Percentiles rank a stretch among this genome's conserved stretches.
phyloP scores from a whole-genome alignment of 176 grass and related monocot genomes.

The Triticum urartu region DNA sequence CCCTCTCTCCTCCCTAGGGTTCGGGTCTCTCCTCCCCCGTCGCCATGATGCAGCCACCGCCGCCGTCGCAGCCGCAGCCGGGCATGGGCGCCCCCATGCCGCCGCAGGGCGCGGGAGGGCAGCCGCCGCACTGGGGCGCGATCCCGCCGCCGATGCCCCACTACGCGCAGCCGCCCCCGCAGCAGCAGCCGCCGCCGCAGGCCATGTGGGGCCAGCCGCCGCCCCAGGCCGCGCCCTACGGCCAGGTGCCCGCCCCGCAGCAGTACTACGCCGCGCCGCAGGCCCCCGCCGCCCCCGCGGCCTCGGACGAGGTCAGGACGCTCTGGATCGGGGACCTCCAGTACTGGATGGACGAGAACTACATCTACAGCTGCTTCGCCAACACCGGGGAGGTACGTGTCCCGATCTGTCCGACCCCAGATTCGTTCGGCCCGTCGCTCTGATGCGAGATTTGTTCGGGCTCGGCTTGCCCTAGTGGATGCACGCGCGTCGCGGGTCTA shows the following conservation, averaged over 20 bases:
- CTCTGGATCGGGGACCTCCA: constrained; percentile 97
- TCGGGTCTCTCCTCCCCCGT: constrained; percentile 26
- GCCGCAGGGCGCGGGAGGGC: constrained; percentile 24
- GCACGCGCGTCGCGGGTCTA: background rate
- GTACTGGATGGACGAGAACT: constrained; percentile 98
- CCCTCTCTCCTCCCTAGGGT: constrained; percentile 37
- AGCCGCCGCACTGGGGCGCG: constrained; percentile 76
- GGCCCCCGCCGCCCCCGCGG: constrained; percentile 14
- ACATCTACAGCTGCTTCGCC: constrained; percentile 65
- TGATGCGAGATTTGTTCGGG: background rate
- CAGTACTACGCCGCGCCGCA: constrained; percentile 52
- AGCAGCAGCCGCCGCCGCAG: constrained; percentile 50
- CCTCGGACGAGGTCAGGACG: constrained; percentile 73
- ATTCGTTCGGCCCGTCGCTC: background rate
- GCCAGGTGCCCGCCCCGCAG: constrained; percentile 44
- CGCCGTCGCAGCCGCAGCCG: constrained; percentile 51
- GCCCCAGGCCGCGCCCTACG: constrained; percentile 46
- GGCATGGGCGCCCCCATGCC: constrained; percentile 41
- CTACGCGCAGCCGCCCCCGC: constrained; percentile 62
- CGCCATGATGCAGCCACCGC: constrained; percentile 54
- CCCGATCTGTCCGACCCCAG: constrained; percentile 13
- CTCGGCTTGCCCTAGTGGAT: background rate
- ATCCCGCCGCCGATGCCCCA: constrained; percentile 71
- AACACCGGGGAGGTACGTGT: constrained; percentile 66
- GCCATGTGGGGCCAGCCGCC: constrained; percentile 84